These are phyloP conservation scores for Tetraselmis chui DNA, from an alignment of 139 green algal species.

Conservation along the genomic window DNA sequence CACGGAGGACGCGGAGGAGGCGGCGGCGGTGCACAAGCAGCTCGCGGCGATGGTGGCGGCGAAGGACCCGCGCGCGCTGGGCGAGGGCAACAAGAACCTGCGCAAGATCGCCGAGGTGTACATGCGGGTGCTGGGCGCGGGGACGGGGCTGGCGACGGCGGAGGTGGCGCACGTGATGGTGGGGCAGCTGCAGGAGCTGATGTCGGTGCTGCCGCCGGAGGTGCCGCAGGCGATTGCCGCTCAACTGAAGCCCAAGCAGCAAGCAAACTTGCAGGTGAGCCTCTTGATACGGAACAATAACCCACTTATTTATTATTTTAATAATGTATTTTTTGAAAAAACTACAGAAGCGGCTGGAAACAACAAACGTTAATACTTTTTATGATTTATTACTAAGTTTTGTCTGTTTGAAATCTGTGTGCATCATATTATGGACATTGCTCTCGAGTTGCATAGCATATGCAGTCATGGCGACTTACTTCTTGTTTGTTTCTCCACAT, in stretches of 20 bases:
- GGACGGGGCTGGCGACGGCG: conserved; percentile 33
- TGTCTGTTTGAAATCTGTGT: too few relatives aligned
- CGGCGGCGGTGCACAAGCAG: conserved; percentile 65
- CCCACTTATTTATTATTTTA: not conserved
- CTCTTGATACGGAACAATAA: too few relatives aligned
- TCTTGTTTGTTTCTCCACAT: too few relatives aligned
- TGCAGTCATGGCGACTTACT: too few relatives aligned
- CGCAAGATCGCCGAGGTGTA: conserved; percentile 37
- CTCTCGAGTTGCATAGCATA: too few relatives aligned
- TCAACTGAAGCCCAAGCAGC: conserved; percentile 42
- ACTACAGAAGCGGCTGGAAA: too few relatives aligned
- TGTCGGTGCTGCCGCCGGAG: conserved; percentile 22
- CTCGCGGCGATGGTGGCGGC: conserved; percentile 63
- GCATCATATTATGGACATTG: too few relatives aligned
- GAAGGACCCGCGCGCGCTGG: conserved; percentile 31
- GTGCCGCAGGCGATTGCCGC: conserved; percentile 25
- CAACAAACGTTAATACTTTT: too few relatives aligned
- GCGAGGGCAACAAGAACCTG: conserved; percentile 48
- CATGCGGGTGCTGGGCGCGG: conserved; percentile 34
- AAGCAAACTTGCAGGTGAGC: conserved; percentile 24
- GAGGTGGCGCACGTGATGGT: conserved; percentile 29
- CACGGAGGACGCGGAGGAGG: conserved; percentile 58
- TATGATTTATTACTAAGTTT: too few relatives aligned
- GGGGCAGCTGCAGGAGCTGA: conserved; percentile 42
- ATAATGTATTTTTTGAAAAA: too few relatives aligned